Conservation (phyloP, 768 basidiomycete genomes). For the Psilocybe subaeruginosa region DNA sequence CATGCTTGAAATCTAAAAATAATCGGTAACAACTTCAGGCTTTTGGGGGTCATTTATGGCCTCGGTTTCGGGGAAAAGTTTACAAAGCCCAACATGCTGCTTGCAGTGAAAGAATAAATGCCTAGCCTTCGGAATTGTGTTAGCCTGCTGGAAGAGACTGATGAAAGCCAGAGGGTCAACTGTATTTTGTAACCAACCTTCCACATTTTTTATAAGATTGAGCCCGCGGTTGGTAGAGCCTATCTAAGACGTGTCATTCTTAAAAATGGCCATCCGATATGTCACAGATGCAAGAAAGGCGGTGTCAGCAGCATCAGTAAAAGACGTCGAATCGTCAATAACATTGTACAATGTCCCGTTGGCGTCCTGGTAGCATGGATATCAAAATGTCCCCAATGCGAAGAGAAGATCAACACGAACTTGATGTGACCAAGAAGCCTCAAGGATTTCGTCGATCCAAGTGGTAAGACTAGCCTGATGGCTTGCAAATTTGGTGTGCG, state of each 20-base stretch:
- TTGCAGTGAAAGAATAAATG: conserved; percentile 58
- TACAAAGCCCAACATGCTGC: conserved; percentile 38
- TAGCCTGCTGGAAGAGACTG: conserved; percentile 34
- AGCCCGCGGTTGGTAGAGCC: conserved; percentile 43
- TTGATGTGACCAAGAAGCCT: conserved; percentile 45
- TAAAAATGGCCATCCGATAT: conserved; percentile 53
- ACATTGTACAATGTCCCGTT: conserved; percentile 57
- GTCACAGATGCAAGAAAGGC: conserved; percentile 60
- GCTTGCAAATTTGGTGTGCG: conserved; percentile 32
- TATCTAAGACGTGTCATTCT: conserved; percentile 37
- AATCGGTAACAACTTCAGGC: neutral
- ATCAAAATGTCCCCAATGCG: neutral
- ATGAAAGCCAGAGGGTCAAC: conserved; percentile 57
- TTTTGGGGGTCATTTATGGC: neutral
- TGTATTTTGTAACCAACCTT: conserved; percentile 47
- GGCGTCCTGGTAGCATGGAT: conserved; percentile 27
- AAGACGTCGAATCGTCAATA: conserved; percentile 50
- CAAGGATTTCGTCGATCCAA: conserved; percentile 61
- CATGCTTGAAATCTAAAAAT: neutral
- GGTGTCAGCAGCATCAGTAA: conserved; percentile 57
- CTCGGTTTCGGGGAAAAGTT: neutral
- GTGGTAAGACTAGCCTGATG: conserved; percentile 46
- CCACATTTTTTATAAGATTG: conserved; percentile 33
- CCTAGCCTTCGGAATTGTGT: conserved; percentile 60
- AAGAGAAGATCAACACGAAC: conserved; percentile 27